A percentile compares a stretch with the other conserved stretches of the same genome.
phyloP scores from a whole-genome alignment of 192 early-diverging fungal genomes.

The Coemansia pectinata region DNA sequence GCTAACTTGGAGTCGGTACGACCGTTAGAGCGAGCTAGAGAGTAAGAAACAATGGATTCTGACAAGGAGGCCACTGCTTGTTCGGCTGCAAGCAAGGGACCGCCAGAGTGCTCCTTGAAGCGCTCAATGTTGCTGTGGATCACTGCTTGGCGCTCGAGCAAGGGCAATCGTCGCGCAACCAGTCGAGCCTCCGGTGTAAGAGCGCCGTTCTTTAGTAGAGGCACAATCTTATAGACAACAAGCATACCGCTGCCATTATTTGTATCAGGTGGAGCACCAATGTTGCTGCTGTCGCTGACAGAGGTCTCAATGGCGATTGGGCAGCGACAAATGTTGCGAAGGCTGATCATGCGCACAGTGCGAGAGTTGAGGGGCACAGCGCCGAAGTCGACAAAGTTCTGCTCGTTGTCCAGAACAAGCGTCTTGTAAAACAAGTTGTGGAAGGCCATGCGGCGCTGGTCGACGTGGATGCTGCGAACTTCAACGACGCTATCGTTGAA shows the following conservation, averaged over 20 bases:
- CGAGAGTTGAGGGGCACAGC: conserved; percentile 81
- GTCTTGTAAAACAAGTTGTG: conserved; percentile 94
- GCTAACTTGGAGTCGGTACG: background rate
- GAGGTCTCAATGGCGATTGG: conserved; percentile 34
- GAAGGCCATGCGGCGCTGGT: conserved; percentile 95
- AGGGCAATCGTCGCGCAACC: conserved; percentile 31
- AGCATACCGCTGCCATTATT: conserved; percentile 46
- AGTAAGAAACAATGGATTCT: background rate
- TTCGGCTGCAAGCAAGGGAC: background rate
- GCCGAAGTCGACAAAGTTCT: conserved; percentile 97
- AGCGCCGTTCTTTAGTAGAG: background rate
- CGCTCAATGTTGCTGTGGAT: conserved; percentile 47
- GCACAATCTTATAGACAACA: conserved; percentile 17
- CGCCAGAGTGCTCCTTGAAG: conserved; percentile 31
- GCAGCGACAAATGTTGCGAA: conserved; percentile 78
- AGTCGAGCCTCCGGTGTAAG: conserved; percentile 22
- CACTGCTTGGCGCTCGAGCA: conserved; percentile 51
- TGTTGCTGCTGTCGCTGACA: conserved; percentile 39
- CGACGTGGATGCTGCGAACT: conserved; percentile 91
- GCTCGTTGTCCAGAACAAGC: conserved; percentile 73
- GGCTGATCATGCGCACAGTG: conserved; percentile 72
- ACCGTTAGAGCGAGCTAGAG: background rate
- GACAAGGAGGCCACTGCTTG: background rate
- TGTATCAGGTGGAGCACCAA: conserved; percentile 3
- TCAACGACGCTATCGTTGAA: conserved; percentile 90